Base-by-base conservation (phyloP, 208 protist species). In the Wallacemonas sp. region DNA sequence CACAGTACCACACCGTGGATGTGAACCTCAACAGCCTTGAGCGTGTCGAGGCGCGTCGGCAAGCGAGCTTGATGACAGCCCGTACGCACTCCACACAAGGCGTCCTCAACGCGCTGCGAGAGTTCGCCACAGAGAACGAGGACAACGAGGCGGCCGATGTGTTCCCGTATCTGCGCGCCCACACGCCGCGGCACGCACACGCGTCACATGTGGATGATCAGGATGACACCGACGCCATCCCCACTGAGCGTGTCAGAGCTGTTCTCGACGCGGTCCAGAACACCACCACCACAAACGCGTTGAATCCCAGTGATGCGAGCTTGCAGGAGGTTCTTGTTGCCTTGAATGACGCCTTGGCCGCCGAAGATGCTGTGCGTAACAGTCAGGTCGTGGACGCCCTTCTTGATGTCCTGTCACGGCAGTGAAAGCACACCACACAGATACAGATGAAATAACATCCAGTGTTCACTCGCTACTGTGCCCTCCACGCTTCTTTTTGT, bases 1-100 rank as follows among this genome's bases (percentile, higher is more conserved):
- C 36, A 14, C 14, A 41, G 32, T 89, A 81, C 60, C 68, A 61
- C 54, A 55, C 47, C 17, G 69, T 85, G 9, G 78, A 83, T 38
- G 71, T 76, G 5, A 89, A 85, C 41, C 67, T 89, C 43, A 85
- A 89, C 68, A 86, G 70, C 39, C 36, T 78, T 8, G 78, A 81
- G 17, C 52, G 52, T 8, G 16, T 58, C 9, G 33, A 27, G 57
- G 55, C 30, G 39, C 44, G 56, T 23, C 24, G 47, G 27, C 77
- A 85, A 33, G 44, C 44, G 39, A 48, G 41, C 38, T 23, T 46
- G 57, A 6, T 63, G 14, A 63, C 57, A 3, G 38, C 57, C 6
- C 57, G 57, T 21, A 17, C 4, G 24, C 57, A 5, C 24, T 19
- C 19, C 52, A 41, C 52, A 27, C 4, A 4, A 12, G 26, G 21